Conservation (phyloP, 2,329 filamentous ascomycete genomes). For the Monilinia aucupariae region DNA sequence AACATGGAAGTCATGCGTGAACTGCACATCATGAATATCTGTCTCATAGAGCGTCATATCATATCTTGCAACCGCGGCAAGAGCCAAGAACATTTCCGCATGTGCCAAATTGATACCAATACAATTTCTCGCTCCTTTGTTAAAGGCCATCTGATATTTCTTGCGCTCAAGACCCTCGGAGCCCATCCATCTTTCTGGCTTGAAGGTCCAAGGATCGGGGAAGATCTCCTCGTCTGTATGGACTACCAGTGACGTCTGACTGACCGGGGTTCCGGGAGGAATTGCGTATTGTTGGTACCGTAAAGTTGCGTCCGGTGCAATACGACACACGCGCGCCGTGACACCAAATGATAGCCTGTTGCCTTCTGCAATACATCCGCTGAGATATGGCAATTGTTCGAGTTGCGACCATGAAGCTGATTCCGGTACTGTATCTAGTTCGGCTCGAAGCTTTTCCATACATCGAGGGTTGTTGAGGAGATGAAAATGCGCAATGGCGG, state of each 20-base stretch:
- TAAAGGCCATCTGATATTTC: slow-evolving; percentile 39
- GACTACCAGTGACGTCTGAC: slow-evolving; percentile 17
- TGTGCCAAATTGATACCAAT: slow-evolving; percentile 34
- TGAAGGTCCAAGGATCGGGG: slow-evolving; percentile 25
- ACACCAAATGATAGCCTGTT: slow-evolving; percentile 33
- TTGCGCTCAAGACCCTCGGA: slow-evolving; percentile 22
- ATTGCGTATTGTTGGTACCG: slow-evolving; percentile 21
- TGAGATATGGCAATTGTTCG: slow-evolving; percentile 31
- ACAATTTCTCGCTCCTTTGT: slow-evolving; percentile 39
- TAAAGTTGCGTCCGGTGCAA: slow-evolving; percentile 17
- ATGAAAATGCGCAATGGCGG: background rate
- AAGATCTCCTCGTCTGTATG: slow-evolving; percentile 35
- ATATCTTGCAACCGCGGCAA: slow-evolving; percentile 4
- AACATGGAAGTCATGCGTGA: slow-evolving; percentile 3
- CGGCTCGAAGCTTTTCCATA: slow-evolving; percentile 31
- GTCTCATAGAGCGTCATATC: slow-evolving; percentile 15
- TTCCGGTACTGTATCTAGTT: slow-evolving; percentile 31
- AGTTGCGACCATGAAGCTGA: slow-evolving; percentile 18
- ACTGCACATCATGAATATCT: slow-evolving; percentile 2
- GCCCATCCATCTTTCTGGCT: slow-evolving; percentile 40
- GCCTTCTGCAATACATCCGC: slow-evolving; percentile 33
- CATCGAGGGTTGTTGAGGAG: slow-evolving; percentile 35
- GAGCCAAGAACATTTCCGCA: slow-evolving; percentile 19
- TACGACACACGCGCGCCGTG: slow-evolving; percentile 30
- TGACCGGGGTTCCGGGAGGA: slow-evolving; percentile 23